Evolutionary conservation across 2,329 filamentous ascomycete genomes (phyloP), one percentile per base, ranked within the genome.

Genomic region (Alternaria sp.): DNA sequence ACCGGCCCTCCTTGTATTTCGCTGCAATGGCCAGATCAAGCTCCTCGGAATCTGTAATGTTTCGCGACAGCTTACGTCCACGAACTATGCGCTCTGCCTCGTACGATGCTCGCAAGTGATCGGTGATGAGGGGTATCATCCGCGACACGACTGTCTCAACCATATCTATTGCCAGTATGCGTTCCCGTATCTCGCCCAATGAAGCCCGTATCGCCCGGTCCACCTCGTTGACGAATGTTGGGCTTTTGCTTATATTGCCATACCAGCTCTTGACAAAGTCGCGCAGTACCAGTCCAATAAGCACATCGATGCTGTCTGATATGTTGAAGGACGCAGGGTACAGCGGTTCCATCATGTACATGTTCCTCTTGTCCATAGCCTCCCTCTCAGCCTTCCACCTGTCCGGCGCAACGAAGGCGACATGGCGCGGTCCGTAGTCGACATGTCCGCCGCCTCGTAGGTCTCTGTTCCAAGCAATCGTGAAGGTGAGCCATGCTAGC

Each of bases 11-110:
- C 54, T 86, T 89, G 78, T 95, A 99, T 78, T 96, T 97, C 39
- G 87, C 89, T n/a, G 95, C 95, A 77, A 99, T 96, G 2, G 95
- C 95, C 66, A 96, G 83, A 77, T 98, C 93, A 69, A 99, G 82
- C 83, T 99, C 95, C 73, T 97, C 94, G 0, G 93, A 96, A 79
- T 99, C 95, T 3, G 96, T 98, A 54, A 99, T 88, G 65, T 90
- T 93, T 51, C 92, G 88, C 68, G 93, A 95, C 56, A 98, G 82
- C 77, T 96, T 92, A 74, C 88, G 90, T 11, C 96, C 96, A 53
- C 94, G 86, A 10, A 99, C 91, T 8, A 88, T 85, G 56, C 90
- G 86, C 80, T 99, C 95, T 0, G 95, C 95, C 65, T 95, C 88
- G 76, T 93, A 92, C 69, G 97, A 97, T 66, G 97, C 92, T 66